Percentiles rank a stretch among this genome's conserved stretches.
phyloP scores from a whole-genome alignment of 1,284 basidiomycete genomes.

The Moesziomyces antarcticus region DNA sequence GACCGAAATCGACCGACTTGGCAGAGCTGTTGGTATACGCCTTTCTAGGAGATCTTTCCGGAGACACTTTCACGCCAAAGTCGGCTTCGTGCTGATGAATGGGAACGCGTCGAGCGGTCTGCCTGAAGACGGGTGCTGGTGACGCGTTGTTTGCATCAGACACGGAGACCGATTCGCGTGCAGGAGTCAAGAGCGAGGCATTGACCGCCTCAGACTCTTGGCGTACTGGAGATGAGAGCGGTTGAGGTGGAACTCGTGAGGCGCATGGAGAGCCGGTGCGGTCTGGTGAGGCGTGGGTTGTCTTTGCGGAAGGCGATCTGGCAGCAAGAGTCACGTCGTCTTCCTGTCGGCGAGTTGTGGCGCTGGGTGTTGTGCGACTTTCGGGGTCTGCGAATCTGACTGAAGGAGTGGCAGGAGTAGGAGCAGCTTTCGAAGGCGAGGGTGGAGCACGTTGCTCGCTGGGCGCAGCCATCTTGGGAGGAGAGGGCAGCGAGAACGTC shows the following conservation, averaged over 20 bases:
- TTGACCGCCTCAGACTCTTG: background rate
- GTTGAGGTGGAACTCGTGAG: background rate
- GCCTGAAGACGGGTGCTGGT: slow-evolving; percentile 39
- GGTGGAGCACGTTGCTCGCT: no score
- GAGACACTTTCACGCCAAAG: slow-evolving; percentile 46
- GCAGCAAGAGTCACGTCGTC: background rate
- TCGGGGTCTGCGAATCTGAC: slow-evolving; percentile 18
- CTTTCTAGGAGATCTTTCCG: slow-evolving; percentile 35
- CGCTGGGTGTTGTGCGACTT: slow-evolving; percentile 4
- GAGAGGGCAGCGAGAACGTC: background rate
- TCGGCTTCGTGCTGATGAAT: slow-evolving; percentile 48
- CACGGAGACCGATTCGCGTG: background rate
- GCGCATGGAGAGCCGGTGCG: background rate
- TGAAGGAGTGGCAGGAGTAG: slow-evolving; percentile 15
- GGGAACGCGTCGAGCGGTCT: slow-evolving; percentile 44
- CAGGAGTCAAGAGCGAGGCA: slow-evolving; percentile 12
- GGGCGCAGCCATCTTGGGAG: background rate
- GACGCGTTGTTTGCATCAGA: slow-evolving; percentile 17
- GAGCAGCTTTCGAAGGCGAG: background rate
- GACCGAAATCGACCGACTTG: slow-evolving; percentile 18
- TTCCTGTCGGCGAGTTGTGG: background rate
- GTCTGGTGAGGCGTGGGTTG: background rate
- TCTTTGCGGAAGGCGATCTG: slow-evolving; percentile 7
- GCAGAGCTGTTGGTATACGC: slow-evolving; percentile 38
- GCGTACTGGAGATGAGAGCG: slow-evolving; percentile 5